phyloP scores from a whole-genome alignment of 1,284 basidiomycete species.

The Trametes versicolor region DNA sequence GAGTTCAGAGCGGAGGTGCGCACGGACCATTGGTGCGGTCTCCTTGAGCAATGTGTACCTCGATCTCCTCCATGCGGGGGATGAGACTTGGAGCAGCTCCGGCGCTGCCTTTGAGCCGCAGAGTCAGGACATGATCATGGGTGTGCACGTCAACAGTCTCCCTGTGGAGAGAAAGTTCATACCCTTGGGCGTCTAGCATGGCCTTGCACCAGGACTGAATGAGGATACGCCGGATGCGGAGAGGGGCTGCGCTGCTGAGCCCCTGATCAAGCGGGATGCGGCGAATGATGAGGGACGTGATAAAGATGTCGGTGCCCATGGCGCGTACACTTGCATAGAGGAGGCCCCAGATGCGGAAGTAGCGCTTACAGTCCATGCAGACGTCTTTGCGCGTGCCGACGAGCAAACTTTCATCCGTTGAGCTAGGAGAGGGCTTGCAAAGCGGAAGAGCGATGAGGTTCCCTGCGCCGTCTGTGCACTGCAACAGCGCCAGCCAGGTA shows the following conservation, averaged over 20 bases:
- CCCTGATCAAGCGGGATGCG: neutral
- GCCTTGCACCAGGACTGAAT: neutral
- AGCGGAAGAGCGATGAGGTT: neutral
- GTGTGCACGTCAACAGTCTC: neutral
- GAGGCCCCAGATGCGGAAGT: conserved; percentile 5
- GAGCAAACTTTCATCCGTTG: neutral
- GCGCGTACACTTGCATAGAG: neutral
- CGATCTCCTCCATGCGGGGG: neutral
- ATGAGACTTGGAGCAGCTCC: neutral
- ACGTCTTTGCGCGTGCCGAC: conserved; percentile 1
- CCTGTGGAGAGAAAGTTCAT: neutral
- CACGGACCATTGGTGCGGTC: no score
- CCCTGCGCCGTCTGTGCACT: neutral
- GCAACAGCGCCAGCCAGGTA: neutral
- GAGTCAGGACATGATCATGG: neutral
- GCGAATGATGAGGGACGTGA: neutral
- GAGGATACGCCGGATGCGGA: neutral
- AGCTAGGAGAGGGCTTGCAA: neutral
- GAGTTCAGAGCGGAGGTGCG: no score
- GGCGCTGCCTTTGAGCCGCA: neutral
- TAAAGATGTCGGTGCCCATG: neutral
- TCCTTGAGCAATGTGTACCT: neutral
- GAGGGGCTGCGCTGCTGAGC: neutral
- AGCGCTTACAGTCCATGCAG: conserved; percentile 6
- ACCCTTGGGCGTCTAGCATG: neutral